Base-by-base conservation (phyloP, 2,329 filamentous ascomycete species). In the Beauveria scarabaeidicola region DNA sequence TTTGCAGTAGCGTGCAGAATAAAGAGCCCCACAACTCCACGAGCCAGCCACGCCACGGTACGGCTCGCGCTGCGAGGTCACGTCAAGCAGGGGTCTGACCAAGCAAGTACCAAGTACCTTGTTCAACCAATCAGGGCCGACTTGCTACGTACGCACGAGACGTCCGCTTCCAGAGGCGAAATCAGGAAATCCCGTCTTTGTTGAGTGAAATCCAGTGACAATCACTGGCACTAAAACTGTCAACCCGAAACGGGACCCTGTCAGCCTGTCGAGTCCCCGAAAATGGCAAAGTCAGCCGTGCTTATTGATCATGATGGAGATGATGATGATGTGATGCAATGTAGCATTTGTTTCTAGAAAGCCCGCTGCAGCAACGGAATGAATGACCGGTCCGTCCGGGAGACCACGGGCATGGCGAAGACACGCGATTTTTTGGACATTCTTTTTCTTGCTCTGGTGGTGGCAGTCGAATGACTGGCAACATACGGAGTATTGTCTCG, bases 321-420 rank as follows among this genome's bases (percentile, higher is more conserved):
- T 32, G 29, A 32, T 32, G 29, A 32, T 36, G 32, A 36, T 32
- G 32, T 58, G 55, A 58, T 52, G 40, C 48, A 59, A 59, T 51
- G 47, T 58, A 38, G 36, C 46, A 58, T 58, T 44, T 29, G 43
- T 27, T 56, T 56, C 53, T 47, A 58, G 54, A 50, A 57, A 48
- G 17, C 27, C 21, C 52, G 17, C n/a, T n/a, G 27, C 25, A 11
- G 25, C 27, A 19, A 47, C 48, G 56, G 56, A 59, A 59, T 38
- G 48, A 21, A 52, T 59, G 56, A 59, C 48, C 56, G 46, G 46
- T 57, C 54, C 54, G 36, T 9, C 46, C 46, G 55, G 32, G 36
- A 27, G 36, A 51, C 36, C n/a, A 58, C 55, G 55, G 55, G 23
- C 46, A 58, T n/a, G 21, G 56, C 48, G 40, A 59, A 15, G 29